phyloP scores from a whole-genome alignment of 169 alveolate species.

The Plasmodium chabaudi region DNA sequence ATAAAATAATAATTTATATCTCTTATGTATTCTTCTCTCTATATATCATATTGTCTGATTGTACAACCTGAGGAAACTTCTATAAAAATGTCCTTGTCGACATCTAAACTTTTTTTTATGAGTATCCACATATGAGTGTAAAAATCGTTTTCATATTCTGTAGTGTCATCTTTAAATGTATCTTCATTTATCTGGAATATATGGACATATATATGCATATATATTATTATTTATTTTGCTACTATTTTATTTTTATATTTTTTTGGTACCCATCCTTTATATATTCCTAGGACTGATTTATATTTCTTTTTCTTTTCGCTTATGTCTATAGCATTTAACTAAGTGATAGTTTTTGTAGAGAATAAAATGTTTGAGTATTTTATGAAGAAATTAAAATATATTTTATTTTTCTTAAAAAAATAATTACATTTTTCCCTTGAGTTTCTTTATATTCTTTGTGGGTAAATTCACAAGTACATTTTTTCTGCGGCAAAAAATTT shows the following conservation, averaged over 20 bases:
- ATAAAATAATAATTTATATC: no score
- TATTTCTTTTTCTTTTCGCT: slow-evolving; percentile 55
- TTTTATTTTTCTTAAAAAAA: neutral
- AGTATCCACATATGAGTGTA: slow-evolving; percentile 73
- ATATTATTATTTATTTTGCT: neutral
- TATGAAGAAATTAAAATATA: neutral
- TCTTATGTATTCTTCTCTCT: neutral
- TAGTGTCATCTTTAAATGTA: slow-evolving; percentile 28
- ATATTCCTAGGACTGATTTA: slow-evolving; percentile 6
- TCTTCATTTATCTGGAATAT: slow-evolving; percentile 12
- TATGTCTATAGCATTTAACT: slow-evolving; percentile 34
- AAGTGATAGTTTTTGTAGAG: neutral
- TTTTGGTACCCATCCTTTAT: slow-evolving; percentile 19
- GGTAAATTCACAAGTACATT: slow-evolving; percentile 30
- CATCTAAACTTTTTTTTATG: slow-evolving; percentile 71
- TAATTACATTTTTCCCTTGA: slow-evolving; percentile 23
- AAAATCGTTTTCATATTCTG: slow-evolving; percentile 21
- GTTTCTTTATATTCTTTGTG: slow-evolving; percentile 23
- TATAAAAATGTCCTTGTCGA: slow-evolving; percentile 56
- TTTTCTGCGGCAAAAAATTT: slow-evolving; percentile 28
- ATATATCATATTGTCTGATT: neutral
- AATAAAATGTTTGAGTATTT: neutral
- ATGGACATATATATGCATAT: neutral
- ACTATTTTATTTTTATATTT: slow-evolving; percentile 10
- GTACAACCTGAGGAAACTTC: slow-evolving; percentile 71